phyloP scores from a whole-genome alignment of 441 rosid genomes.

The Raphanus hybrid region DNA sequence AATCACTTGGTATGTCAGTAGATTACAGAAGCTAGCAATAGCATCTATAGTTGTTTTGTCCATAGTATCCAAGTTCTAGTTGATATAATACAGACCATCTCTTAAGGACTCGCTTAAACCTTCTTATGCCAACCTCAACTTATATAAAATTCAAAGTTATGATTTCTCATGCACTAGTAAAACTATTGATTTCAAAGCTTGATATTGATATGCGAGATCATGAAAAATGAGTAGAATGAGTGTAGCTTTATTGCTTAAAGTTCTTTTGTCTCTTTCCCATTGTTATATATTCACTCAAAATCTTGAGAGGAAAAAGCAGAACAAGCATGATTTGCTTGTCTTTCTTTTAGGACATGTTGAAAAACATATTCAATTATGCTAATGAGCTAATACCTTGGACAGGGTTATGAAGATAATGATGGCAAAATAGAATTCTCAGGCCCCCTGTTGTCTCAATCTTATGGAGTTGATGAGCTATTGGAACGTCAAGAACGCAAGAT shows the following conservation, averaged over 20 bases:
- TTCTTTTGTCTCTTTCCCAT: slow-evolving; percentile 14
- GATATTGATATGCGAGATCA: slow-evolving; percentile 13
- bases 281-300: slow-evolving; percentile 20
- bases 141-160: slow-evolving; percentile 1
- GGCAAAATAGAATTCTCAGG: slow-evolving; percentile 89
- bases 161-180: not conserved
- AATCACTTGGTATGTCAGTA: slow-evolving; percentile 69
- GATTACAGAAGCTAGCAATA: slow-evolving; percentile 17
- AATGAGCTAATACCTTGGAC: slow-evolving; percentile 25
- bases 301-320: slow-evolving; percentile 27
- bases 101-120: too few relatives aligned
- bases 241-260: slow-evolving; percentile 25
- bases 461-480: slow-evolving; percentile 80
- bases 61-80: not conserved
- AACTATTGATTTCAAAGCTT: slow-evolving; percentile 7
- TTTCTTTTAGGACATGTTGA: slow-evolving; percentile 18
- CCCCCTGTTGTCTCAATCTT: slow-evolving; percentile 76
- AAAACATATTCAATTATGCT: slow-evolving; percentile 23
- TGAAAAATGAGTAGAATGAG: slow-evolving; percentile 22
- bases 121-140: slow-evolving; percentile 1
- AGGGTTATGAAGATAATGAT: slow-evolving; percentile 65
- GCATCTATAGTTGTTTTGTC: slow-evolving; percentile 1
- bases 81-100: too few relatives aligned
- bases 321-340: slow-evolving; percentile 33
- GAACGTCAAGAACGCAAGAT: slow-evolving; percentile 82